Percentiles rank a stretch among this genome's conserved stretches.
Conservation (phyloP, 2,329 filamentous ascomycete genomes). For the Aspergillus amoenus region DNA sequence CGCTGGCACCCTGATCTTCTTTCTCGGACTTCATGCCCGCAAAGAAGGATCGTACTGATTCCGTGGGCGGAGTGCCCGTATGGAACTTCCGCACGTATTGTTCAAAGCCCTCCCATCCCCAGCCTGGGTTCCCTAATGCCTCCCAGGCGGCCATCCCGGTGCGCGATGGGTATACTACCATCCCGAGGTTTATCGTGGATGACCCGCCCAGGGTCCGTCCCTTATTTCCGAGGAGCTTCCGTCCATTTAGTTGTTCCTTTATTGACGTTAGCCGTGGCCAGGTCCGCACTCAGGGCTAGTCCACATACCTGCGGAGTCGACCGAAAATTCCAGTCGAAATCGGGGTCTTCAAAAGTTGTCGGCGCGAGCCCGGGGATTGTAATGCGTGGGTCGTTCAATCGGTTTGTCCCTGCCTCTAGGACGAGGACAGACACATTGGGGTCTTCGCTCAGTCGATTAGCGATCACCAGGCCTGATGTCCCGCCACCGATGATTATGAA, state of each 20-base stretch:
- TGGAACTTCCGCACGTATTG: constrained; percentile 52
- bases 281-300: too few species aligned
- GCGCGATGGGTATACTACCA: constrained; percentile 21
- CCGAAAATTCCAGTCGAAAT: constrained; percentile 28
- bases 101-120: constrained; percentile 45
- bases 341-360: constrained; percentile 20
- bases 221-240: constrained; percentile 43
- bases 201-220: constrained; percentile 53
- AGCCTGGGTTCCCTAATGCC: constrained; percentile 46
- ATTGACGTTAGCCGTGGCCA: background rate
- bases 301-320: constrained; percentile 18
- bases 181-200: constrained; percentile 45
- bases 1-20: constrained; percentile 18
- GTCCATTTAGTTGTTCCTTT: constrained; percentile 34
- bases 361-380: constrained; percentile 20
- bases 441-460: constrained; percentile 32
- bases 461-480: constrained; percentile 32
- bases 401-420: constrained; percentile 29
- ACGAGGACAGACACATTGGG: constrained; percentile 25
- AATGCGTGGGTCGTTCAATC: constrained; percentile 23
- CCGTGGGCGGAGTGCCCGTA: constrained; percentile 21
- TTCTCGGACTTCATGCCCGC: constrained; percentile 20
- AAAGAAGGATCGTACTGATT: background rate
- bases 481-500: constrained; percentile 28
- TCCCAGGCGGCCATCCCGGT: constrained; percentile 49